phyloP scores from a whole-genome alignment of 495 filamentous ascomycete species.

The Saxophila tyrrhenica region DNA sequence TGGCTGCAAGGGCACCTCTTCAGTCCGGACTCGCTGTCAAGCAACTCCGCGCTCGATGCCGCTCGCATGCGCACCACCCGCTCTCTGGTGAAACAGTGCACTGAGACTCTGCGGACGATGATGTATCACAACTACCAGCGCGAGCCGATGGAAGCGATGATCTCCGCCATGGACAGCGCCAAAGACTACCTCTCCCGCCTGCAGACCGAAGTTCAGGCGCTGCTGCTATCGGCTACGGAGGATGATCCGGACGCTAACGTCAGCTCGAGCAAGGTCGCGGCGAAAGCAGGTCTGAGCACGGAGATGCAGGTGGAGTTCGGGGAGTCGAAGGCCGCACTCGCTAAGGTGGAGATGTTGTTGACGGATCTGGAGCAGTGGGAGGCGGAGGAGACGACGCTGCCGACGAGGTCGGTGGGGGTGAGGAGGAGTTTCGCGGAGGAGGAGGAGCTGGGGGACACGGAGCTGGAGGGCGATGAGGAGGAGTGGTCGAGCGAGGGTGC shows the following conservation, averaged over 20 bases:
- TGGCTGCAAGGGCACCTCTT: conserved; percentile 1
- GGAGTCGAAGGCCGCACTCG: neutral
- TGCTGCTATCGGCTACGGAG: neutral
- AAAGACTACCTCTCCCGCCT: neutral
- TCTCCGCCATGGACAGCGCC: neutral
- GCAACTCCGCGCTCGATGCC: neutral
- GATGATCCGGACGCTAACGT: neutral
- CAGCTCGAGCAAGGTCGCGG: too few species aligned
- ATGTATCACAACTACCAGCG: neutral
- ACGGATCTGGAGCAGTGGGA: neutral
- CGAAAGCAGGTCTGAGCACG: neutral
- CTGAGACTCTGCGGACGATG: neutral
- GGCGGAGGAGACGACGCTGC: neutral
- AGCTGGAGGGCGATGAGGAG: neutral
- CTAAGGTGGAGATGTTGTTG: neutral
- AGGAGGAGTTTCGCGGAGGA: neutral
- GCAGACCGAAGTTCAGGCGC: neutral
- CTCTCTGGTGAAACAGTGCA: neutral
- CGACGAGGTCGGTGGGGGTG: neutral
- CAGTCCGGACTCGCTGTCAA: neutral
- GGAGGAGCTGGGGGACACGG: neutral
- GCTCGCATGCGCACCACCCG: neutral
- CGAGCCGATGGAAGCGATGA: neutral
- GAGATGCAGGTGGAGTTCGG: conserved; percentile 1
- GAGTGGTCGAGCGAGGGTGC: neutral